Base-by-base conservation (phyloP, 2,329 filamentous ascomycete species). In the Cadophora sp. region DNA sequence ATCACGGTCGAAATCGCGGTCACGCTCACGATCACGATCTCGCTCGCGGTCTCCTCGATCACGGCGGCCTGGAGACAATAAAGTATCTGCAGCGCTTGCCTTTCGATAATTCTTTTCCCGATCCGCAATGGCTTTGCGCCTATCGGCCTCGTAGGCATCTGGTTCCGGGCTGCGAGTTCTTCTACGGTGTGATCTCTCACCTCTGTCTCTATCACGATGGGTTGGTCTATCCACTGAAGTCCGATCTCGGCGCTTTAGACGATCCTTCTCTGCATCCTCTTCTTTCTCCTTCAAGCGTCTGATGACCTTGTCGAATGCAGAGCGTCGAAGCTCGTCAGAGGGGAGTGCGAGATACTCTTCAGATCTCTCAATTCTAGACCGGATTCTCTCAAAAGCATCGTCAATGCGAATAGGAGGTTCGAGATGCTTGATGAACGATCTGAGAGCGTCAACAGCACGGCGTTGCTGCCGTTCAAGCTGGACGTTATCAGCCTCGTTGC, bases 141-240 rank as follows among this genome's bases (percentile, higher is more conserved):
- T 90, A 78, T 99, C 96, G 69, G 94, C 96, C 80, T 98, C 96
- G 80, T 99, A 99, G 24, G 93, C 89, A 81, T 99, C 94, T 68
- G 89, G 88, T 80, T 98, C 96, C n/a, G 94, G 94, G 74, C 91
- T 94, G 75, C 94, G 93, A 77, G 92, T 97, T 74, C 88, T 87
- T 74, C 92, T 84, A 73, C 88, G 87, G 79, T 89, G 87, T 81
- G 86, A 84, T 82, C 87, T 84, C 80, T 91, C 89, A 83, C 86
- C 89, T 76, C 91, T 88, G 73, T 90, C 83, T 64, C 78, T 73
- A 40, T 82, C 80, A 37, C 81, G 81, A 65, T 82, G 81, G 65
- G 81, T 74, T 53, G 78, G 64, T 74, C 79, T 66, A 71, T 78
- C 71, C 62, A 77, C 87, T 58, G 83, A 84, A 68, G 82, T 83